These are phyloP conservation scores for Leishmania gerbilli DNA, from an alignment of 208 protist genomes.

Conservation along the genomic window DNA sequence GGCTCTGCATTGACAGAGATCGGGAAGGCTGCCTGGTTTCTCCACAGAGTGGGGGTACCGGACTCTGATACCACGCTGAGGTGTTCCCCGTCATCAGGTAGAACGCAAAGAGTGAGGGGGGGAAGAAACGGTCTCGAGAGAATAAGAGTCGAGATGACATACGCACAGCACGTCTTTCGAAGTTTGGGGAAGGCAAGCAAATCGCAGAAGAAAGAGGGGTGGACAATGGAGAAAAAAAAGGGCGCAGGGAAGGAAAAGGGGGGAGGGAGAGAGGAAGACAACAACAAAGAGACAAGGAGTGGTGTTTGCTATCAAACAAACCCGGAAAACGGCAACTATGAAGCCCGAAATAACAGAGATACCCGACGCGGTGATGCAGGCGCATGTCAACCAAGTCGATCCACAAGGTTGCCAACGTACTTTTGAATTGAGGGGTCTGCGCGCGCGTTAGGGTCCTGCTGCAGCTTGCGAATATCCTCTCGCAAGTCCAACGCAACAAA, in stretches of 20 bases:
- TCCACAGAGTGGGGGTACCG: background rate
- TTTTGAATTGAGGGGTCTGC: constrained; percentile 70
- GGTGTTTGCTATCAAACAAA: background rate
- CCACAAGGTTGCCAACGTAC: constrained; percentile 49
- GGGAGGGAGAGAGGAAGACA: background rate
- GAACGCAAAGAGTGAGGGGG: too few relatives aligned
- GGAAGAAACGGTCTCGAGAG: background rate
- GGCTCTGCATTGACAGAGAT: background rate
- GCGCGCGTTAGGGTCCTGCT: constrained; percentile 39
- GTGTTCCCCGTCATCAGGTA: background rate
- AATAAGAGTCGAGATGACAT: constrained; percentile 1
- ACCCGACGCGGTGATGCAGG: constrained; percentile 3
- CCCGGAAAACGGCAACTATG: constrained; percentile 16
- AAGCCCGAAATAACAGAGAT: constrained; percentile 6
- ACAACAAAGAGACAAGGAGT: background rate
- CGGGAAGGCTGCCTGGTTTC: background rate
- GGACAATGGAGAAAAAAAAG: background rate
- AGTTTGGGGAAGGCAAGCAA: background rate
- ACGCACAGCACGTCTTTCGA: background rate
- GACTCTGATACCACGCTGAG: background rate
- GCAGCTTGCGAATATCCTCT: constrained; percentile 57
- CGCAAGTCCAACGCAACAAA: constrained; percentile 64
- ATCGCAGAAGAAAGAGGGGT: background rate
- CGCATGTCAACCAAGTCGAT: constrained; percentile 19
- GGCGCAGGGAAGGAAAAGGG: too few relatives aligned